Evolutionary conservation across 2,329 filamentous ascomycete species (phyloP).

Genomic region (Parastagonospora nodorum): DNA sequence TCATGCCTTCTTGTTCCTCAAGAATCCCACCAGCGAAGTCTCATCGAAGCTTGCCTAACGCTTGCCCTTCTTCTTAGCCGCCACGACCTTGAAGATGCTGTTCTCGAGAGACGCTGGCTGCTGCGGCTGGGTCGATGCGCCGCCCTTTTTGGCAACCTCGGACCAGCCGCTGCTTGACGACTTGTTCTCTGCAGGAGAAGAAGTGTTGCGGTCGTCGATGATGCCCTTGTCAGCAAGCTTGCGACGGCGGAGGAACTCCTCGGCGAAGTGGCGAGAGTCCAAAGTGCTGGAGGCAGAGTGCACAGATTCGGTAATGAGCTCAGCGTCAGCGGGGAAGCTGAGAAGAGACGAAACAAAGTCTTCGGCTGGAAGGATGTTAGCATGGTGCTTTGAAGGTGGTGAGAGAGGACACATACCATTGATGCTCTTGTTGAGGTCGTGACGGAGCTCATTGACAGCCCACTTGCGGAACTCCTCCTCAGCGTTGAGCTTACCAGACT

Average conservation of each 20-base stretch:
- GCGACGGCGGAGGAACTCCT: slow-evolving; percentile 92
- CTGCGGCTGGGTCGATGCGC: slow-evolving; percentile 54
- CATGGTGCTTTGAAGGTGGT: neutral
- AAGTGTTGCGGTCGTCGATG: slow-evolving; percentile 69
- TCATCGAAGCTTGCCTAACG: slow-evolving; percentile 22
- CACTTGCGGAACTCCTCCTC: slow-evolving; percentile 95
- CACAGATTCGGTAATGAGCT: slow-evolving; percentile 87
- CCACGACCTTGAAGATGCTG: slow-evolving; percentile 85
- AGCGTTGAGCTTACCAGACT: slow-evolving; percentile 62
- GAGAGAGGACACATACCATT: slow-evolving; percentile 59
- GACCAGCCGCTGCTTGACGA: slow-evolving; percentile 76
- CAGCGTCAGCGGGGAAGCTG: slow-evolving; percentile 74
- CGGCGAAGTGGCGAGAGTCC: slow-evolving; percentile 89
- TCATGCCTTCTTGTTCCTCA: neutral
- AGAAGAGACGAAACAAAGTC: slow-evolving; percentile 78
- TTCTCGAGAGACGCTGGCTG: slow-evolving; percentile 49
- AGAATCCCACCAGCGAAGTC: neutral
- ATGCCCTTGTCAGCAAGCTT: slow-evolving; percentile 92
- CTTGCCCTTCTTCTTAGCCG: slow-evolving; percentile 84
- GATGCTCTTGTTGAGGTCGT: slow-evolving; percentile 71
- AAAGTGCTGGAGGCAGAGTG: slow-evolving; percentile 87
- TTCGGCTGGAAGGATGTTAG: slow-evolving; percentile 63
- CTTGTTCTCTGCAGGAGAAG: slow-evolving; percentile 54
- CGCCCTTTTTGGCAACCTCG: slow-evolving; percentile 97
- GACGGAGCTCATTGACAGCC: slow-evolving; percentile 77